Conservation (phyloP, 2,329 filamentous ascomycete species). For the Cercospora sp. region DNA sequence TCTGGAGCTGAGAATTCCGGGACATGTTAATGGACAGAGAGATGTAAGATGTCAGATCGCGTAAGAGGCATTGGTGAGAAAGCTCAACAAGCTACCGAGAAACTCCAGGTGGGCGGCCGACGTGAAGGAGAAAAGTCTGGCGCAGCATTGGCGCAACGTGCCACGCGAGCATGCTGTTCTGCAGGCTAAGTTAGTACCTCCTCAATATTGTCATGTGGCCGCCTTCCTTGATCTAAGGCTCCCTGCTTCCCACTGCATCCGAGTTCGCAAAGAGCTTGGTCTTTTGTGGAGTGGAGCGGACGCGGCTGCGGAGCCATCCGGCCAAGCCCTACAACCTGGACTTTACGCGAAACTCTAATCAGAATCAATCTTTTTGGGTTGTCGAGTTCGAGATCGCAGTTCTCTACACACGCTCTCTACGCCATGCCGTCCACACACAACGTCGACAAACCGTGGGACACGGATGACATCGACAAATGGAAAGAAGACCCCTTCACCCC, state of each 20-base stretch:
- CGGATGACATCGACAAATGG: slow-evolving; percentile 97
- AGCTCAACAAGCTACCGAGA: background rate
- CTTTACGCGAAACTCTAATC: slow-evolving; percentile 7
- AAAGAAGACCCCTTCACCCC: slow-evolving; percentile 83
- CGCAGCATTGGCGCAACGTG: background rate
- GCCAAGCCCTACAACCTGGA: background rate
- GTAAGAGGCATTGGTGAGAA: slow-evolving; percentile 4
- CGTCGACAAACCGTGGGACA: slow-evolving; percentile 90
- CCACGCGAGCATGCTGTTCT: background rate
- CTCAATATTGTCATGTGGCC: background rate
- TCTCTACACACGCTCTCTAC: slow-evolving; percentile 11
- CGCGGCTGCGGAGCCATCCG: background rate
- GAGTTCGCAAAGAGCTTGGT: background rate
- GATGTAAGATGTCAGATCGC: background rate
- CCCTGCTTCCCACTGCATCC: background rate
- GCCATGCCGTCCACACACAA: slow-evolving; percentile 86
- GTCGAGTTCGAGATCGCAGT: background rate
- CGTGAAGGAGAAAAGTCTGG: background rate
- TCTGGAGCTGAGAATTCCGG: slow-evolving; percentile 1
- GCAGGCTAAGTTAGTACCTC: background rate
- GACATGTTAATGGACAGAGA: slow-evolving; percentile 1
- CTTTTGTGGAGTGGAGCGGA: background rate
- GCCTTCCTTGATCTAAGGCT: background rate
- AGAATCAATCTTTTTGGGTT: slow-evolving; percentile 2
- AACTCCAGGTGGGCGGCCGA: background rate